Evolutionary conservation across 148 eudicot genomes (phyloP).

Genomic region (Silene latifolia): DNA sequence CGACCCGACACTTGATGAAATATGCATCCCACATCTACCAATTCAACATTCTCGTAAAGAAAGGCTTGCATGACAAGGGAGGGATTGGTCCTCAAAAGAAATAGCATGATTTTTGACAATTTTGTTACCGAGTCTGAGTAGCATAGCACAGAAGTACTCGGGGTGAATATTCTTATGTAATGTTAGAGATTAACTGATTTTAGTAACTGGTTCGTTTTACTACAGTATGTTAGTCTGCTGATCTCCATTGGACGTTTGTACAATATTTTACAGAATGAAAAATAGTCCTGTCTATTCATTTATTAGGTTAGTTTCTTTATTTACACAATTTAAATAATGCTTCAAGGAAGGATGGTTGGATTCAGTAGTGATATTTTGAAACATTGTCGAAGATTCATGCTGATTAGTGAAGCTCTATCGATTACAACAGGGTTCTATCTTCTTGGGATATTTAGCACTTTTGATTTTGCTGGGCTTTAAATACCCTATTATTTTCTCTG

Average conservation of each 20-base stretch:
- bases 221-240: constrained; percentile 1
- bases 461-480: too few species aligned
- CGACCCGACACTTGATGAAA: not conserved
- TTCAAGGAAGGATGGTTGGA: not conserved
- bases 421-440: not conserved
- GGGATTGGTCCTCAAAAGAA: not conserved
- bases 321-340: not conserved
- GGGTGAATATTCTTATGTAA: not conserved
- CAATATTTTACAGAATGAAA: not conserved
- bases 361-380: not conserved
- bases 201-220: not conserved
- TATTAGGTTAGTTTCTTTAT: not conserved
- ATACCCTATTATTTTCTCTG: not conserved
- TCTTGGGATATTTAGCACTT: too few species aligned
- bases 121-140: not conserved
- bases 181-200: not conserved
- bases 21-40: not conserved
- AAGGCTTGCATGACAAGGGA: not conserved
- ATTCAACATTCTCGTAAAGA: not conserved
- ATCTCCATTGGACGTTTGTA: not conserved
- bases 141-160: not conserved
- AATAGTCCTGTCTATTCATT: not conserved
- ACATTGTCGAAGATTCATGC: not conserved
- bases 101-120: not conserved
- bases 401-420: not conserved